Evolutionary conservation across 139 green algal species (phyloP).

Genomic region (Micractinium conductrix): DNA sequence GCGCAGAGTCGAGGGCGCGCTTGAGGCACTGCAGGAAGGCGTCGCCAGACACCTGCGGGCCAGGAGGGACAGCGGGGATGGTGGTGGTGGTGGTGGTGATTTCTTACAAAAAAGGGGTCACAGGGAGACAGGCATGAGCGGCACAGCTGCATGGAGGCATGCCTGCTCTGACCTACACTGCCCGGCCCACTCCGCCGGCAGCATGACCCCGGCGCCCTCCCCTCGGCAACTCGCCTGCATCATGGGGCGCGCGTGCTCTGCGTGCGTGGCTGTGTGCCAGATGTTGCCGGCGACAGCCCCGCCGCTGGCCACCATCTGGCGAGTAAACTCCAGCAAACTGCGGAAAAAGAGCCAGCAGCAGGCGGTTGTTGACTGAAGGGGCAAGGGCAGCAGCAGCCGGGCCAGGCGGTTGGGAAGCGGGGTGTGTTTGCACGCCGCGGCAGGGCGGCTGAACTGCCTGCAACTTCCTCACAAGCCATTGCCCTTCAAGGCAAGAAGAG

Average conservation of each 20-base stretch:
- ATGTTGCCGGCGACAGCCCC: constrained; percentile 51
- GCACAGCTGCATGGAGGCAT: background rate
- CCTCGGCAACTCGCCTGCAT: constrained; percentile 59
- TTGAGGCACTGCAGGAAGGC: constrained; percentile 59
- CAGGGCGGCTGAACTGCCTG: no score
- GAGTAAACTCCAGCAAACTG: constrained; percentile 40
- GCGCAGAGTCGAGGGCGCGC: constrained; percentile 47
- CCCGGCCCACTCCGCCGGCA: no score
- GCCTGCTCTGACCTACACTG: background rate
- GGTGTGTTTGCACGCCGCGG: no score
- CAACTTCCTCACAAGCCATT: no score
- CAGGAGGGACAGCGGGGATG: background rate
- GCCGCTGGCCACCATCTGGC: constrained; percentile 49
- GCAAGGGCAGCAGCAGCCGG: no score
- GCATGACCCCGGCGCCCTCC: background rate
- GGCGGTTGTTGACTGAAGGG: no score
- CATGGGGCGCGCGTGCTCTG: constrained; percentile 85
- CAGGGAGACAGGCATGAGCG: background rate
- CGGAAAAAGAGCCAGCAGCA: background rate
- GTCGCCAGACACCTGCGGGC: constrained; percentile 59
- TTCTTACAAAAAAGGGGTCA: no score
- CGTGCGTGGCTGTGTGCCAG: constrained; percentile 80
- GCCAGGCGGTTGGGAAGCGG: no score
- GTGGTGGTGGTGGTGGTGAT: no score
- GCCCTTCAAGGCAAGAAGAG: no score